These are phyloP conservation scores for Steccherinum ochraceum DNA, from an alignment of 768 basidiomycete species.

Conservation along the genomic window DNA sequence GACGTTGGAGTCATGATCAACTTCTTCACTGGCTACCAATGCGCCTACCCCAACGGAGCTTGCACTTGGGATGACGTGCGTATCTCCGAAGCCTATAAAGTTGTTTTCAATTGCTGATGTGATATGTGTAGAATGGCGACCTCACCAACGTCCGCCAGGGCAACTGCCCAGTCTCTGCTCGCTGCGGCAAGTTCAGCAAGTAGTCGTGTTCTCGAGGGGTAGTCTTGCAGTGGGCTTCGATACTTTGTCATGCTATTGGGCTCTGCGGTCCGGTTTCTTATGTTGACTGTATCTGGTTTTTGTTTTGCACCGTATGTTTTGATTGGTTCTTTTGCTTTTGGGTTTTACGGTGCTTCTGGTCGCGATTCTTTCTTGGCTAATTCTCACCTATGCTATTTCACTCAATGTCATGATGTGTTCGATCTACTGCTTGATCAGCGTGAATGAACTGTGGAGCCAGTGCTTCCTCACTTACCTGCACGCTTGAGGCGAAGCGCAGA, in stretches of 20 bases:
- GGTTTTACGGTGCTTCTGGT: neutral
- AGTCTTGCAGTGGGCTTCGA: neutral
- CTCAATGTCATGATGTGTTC: neutral
- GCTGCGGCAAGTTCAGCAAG: slow-evolving; percentile 1
- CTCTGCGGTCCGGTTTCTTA: neutral
- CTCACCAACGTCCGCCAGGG: slow-evolving; percentile 7
- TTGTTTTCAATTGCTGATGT: neutral
- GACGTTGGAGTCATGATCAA: slow-evolving; percentile 12
- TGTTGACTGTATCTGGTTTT: neutral
- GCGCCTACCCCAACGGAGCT: slow-evolving; percentile 11
- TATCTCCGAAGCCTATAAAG: neutral
- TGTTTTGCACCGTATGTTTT: neutral
- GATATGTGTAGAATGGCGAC: slow-evolving; percentile 4
- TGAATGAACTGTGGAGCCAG: neutral
- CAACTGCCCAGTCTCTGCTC: slow-evolving; percentile 7
- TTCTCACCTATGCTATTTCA: neutral
- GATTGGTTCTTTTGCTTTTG: neutral
- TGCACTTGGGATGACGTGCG: slow-evolving; percentile 12
- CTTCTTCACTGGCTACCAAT: slow-evolving; percentile 13
- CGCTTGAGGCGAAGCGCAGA: neutral
- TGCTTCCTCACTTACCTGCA: neutral
- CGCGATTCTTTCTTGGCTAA: neutral
- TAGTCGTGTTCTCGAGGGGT: neutral
- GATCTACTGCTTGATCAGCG: neutral
- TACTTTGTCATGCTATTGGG: neutral